Evolutionary conservation across 176 grass and related monocot species (phyloP).

Genomic region (Lolium rigidum): DNA sequence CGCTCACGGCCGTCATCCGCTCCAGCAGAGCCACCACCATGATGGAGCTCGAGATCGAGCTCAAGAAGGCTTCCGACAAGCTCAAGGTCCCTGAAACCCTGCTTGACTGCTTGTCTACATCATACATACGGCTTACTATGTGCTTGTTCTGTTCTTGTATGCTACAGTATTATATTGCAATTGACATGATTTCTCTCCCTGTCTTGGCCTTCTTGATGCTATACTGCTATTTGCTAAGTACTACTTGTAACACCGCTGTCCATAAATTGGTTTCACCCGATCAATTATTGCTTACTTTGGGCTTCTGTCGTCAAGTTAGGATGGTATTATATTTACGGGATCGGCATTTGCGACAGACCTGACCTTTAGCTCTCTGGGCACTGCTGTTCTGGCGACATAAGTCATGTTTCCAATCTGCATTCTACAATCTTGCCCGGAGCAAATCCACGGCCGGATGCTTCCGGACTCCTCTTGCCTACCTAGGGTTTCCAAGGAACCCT

Average conservation of each 20-base stretch:
- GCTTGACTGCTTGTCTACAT: background rate
- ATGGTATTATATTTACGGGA: background rate
- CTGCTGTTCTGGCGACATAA: background rate
- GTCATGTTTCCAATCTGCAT: slow-evolving; percentile 1
- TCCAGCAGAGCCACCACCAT: slow-evolving; percentile 96
- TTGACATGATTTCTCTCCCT: background rate
- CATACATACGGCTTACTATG: background rate
- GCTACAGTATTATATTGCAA: background rate
- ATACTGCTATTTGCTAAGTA: background rate
- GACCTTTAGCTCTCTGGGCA: background rate
- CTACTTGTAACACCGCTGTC: background rate
- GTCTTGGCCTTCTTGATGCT: background rate
- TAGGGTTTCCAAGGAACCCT: no score
- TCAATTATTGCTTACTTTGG: background rate
- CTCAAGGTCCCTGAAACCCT: slow-evolving; percentile 64
- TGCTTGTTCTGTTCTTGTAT: background rate
- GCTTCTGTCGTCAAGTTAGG: background rate
- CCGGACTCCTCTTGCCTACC: no score
- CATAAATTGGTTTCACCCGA: background rate
- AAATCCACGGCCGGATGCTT: no score
- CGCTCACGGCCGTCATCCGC: slow-evolving; percentile 80
- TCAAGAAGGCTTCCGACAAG: slow-evolving; percentile 92
- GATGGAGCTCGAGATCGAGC: slow-evolving; percentile 99
- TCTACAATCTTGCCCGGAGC: no score
- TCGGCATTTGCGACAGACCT: background rate